Evolutionary conservation across 768 basidiomycete species (phyloP), one percentile per base, ranked within the genome.

Genomic region (Suillus discolor): DNA sequence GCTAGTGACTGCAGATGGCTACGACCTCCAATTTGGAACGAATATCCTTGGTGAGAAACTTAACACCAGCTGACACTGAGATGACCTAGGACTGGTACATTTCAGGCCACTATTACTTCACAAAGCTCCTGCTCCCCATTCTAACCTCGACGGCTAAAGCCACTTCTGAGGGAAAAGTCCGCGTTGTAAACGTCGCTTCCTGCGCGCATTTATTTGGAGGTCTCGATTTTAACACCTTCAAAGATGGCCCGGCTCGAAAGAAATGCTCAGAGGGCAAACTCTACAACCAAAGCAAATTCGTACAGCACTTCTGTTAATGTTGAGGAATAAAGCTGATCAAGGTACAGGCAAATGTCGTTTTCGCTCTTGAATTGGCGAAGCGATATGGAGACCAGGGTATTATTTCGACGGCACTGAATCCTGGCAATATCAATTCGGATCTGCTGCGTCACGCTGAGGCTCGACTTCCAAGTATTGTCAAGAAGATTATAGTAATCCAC

Each of bases 71-170:
- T 1, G 6, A 34, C 7, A 20, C 13, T 3, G 28, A 20, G 39
- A 41, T 28, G 9, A 25, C 6, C n/a, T 18, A 9, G 6, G 53
- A 47, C 18, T 53, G 34, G 55, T 16, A 28, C 42, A 1, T 20
- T 28, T 3, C 66, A 86, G 88, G 89, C 3, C 90, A 87, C 70
- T 87, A 83, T 70, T 82, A 85, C 69, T 80, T 91, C 65, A 89
- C 87, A 2, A 77, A 79, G 54, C 77, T 83, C 18, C 80, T 89
- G 51, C 75, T 87, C 31, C 85, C 86, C 6, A 77, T 77, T 4
- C 77, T 87, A 34, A 70, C 80, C 25, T 75, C 77, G 4, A 81
- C 79, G 2, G 79, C 82, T 20, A 75, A 74, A 42, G 69, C 74
- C 8, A 72, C 80, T 6, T 71, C 80, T 0, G 81, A 82, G 38